These are phyloP conservation scores for Sutorius australiensis DNA, from an alignment of 768 basidiomycete genomes.

Conservation along the genomic window DNA sequence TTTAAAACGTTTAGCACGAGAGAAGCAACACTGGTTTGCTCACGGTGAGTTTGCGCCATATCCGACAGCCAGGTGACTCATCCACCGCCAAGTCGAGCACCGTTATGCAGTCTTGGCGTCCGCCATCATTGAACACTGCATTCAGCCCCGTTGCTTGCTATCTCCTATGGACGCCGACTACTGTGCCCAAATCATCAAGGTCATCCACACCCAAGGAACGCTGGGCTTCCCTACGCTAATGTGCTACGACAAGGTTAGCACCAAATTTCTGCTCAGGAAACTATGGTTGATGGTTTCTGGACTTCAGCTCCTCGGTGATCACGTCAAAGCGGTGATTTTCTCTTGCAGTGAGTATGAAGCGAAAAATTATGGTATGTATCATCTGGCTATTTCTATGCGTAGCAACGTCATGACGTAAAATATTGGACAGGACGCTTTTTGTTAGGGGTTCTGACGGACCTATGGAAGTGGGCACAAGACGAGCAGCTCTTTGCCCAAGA, in stretches of 20 bases:
- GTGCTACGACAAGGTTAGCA: slow-evolving; percentile 74
- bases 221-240: slow-evolving; percentile 82
- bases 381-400: neutral
- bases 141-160: slow-evolving; percentile 87
- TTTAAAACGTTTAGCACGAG: slow-evolving; percentile 68
- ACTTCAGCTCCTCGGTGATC: slow-evolving; percentile 73
- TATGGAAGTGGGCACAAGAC: slow-evolving; percentile 76
- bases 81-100: slow-evolving; percentile 25
- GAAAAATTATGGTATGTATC: slow-evolving; percentile 76
- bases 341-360: slow-evolving; percentile 96
- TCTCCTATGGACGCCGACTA: slow-evolving; percentile 97
- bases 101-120: slow-evolving; percentile 48
- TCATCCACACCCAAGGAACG: slow-evolving; percentile 85
- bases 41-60: slow-evolving; percentile 40
- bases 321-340: slow-evolving; percentile 80
- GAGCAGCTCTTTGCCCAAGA: slow-evolving; percentile 71
- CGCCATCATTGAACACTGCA: slow-evolving; percentile 82
- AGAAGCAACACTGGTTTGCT: slow-evolving; percentile 82
- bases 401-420: neutral
- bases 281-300: slow-evolving; percentile 4
- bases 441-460: slow-evolving; percentile 69
- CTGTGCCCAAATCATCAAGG: slow-evolving; percentile 85
- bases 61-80: slow-evolving; percentile 3
- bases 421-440: slow-evolving; percentile 74
- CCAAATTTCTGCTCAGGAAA: neutral